Evolutionary conservation across 352 stramenopile genomes (phyloP), one percentile per base, ranked within the genome.

Genomic region (Plasmopara halstedii): DNA sequence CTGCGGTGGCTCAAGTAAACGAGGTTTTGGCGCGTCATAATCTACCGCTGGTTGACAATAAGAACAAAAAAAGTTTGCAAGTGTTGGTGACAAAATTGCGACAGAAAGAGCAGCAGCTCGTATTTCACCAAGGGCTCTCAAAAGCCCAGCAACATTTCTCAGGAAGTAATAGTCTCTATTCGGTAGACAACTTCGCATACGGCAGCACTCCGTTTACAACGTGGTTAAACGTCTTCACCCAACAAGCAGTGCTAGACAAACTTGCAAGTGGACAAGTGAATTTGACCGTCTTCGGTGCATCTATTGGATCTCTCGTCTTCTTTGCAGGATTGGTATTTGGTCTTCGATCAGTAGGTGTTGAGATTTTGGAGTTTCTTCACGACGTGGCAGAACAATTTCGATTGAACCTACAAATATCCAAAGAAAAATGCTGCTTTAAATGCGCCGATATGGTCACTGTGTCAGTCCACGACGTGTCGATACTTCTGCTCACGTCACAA

Each of bases 401-500:
- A 0, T 8, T 43, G 1, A 40, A 54, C 6, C 19, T 70, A 9
- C 34, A 42, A 6, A 35, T 53, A 15, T 44, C 53, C 7, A 34
- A 19, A 22, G 23, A 35, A 9, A 34, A 21, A 14, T 70, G 68
- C 21, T 10, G 18, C n/a, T 74, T 81, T 27, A 0, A 69, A 3
- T 66, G 54, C 32, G 45, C 46, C 2, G 70, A 83, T 21, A 77
- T 85, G 60, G 60, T 85, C 18, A 43, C 39, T 4, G 51, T 58
- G 2, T 34, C 48, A 14, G 26, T 85, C 3, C 27, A 41, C 0
- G n/a, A 49, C 3, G 56, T 59, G 10, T 52, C 43, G 1, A 29
- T 83, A 10, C 32, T 85, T 14, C 40, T 85, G 13, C 59, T 85
- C 14, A 77, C 70, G 8, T 85, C 73, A 14, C 73, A 83, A 21